Conservation (phyloP, 2,329 filamentous ascomycete genomes). For the Calonectria hongkongensis region DNA sequence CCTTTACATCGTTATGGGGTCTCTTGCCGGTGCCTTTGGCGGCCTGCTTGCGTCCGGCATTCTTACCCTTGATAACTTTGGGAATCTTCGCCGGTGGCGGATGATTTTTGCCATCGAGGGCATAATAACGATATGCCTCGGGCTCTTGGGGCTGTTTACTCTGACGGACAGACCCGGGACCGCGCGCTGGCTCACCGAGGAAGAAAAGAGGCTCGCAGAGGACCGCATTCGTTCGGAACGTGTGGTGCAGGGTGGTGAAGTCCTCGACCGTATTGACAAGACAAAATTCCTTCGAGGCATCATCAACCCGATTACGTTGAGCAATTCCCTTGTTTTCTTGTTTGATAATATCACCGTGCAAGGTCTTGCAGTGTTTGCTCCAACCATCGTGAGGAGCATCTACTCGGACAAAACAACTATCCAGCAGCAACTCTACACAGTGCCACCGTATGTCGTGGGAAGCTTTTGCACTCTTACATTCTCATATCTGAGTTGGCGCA, state of each 20-base stretch:
- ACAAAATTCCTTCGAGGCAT: conserved; percentile 74
- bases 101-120: conserved; percentile 83
- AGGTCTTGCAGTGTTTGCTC: conserved; percentile 78
- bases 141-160: conserved; percentile 61
- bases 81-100: conserved; percentile 73
- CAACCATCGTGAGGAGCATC: conserved; percentile 77
- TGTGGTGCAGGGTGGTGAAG: conserved; percentile 72
- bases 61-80: conserved; percentile 73
- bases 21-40: conserved; percentile 79
- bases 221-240: conserved; percentile 75
- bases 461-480: conserved; percentile 74
- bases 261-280: conserved; percentile 75
- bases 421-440: conserved; percentile 76
- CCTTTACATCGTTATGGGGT: conserved; percentile 78
- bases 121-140: conserved; percentile 11
- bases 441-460: conserved; percentile 77
- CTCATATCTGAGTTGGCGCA: conserved; percentile 71
- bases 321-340: conserved; percentile 73
- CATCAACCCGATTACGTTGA: conserved; percentile 72
- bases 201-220: conserved; percentile 77
- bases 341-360: conserved; percentile 79
- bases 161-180: conserved; percentile 80
- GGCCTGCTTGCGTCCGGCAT: conserved; percentile 77
- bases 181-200: conserved; percentile 75
- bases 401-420: conserved; percentile 73